These are phyloP conservation scores for Magnaporthiopsis incrustans DNA, from an alignment of 2,329 filamentous ascomycete genomes.

Conservation along the genomic window DNA sequence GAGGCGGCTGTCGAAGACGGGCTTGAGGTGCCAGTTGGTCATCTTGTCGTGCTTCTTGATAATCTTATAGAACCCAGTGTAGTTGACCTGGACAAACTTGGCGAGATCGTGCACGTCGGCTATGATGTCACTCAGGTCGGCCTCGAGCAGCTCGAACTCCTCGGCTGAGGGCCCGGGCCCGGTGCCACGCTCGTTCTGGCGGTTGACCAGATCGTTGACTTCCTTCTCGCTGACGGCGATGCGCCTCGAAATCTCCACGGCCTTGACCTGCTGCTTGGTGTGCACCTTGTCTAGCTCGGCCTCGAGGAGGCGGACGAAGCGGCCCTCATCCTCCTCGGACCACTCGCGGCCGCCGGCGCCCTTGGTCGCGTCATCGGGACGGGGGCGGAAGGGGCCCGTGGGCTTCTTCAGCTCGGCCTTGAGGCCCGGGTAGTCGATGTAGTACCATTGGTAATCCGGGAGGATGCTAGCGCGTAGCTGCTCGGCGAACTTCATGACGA, in stretches of 20 bases:
- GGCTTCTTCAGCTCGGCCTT: slow-evolving; percentile 78
- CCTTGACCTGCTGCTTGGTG: slow-evolving; percentile 95
- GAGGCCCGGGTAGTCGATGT: slow-evolving; percentile 93
- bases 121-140: slow-evolving; percentile 94
- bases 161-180: slow-evolving; percentile 67
- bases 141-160: slow-evolving; percentile 88
- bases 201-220: slow-evolving; percentile 77
- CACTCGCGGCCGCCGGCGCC: slow-evolving; percentile 47
- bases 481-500: slow-evolving; percentile 83
- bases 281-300: slow-evolving; percentile 94
- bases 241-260: slow-evolving; percentile 85
- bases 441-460: slow-evolving; percentile 96
- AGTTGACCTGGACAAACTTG: slow-evolving; percentile 97
- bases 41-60: slow-evolving; percentile 99
- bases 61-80: slow-evolving; percentile 98
- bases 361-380: slow-evolving; percentile 14
- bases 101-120: slow-evolving; percentile 96
- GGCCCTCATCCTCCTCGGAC: slow-evolving; percentile 86
- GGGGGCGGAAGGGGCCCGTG: slow-evolving; percentile 38
- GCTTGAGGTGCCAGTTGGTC: slow-evolving; percentile 86
- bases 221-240: slow-evolving; percentile 85
- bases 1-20: slow-evolving; percentile 89
- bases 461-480: slow-evolving; percentile 94
- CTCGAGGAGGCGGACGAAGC: slow-evolving; percentile 82
- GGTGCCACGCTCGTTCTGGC: slow-evolving; percentile 56